Percentiles rank a stretch among this genome's conserved stretches.
These are phyloP conservation scores for Trametes polyzona DNA, from an alignment of 1,284 basidiomycete species.

Conservation along the genomic window DNA sequence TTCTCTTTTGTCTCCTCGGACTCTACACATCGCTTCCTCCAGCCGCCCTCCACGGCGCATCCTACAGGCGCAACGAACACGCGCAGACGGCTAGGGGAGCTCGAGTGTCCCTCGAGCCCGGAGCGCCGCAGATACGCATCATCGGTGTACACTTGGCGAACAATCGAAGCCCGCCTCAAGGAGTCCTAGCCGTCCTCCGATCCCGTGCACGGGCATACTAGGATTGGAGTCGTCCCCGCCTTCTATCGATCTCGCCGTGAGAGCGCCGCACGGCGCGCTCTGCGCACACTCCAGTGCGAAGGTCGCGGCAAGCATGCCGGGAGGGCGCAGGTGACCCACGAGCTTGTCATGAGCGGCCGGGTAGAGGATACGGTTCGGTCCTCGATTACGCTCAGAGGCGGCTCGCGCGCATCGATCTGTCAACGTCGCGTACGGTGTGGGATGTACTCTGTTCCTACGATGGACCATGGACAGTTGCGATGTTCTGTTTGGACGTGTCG, in stretches of 20 bases:
- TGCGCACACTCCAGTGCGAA: not conserved
- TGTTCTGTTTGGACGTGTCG: not conserved
- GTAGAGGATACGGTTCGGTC: not conserved
- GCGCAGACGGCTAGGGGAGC: too few species aligned
- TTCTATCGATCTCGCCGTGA: not conserved
- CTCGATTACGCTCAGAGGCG: not conserved
- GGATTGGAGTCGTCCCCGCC: not conserved
- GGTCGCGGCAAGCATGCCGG: not conserved
- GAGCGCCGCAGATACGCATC: too few species aligned
- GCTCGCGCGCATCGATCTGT: constrained; percentile 10
- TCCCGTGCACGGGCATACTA: not conserved
- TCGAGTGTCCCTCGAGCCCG: too few species aligned
- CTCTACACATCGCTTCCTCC: too few species aligned
- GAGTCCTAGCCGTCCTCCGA: not conserved
- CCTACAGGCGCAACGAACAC: too few species aligned
- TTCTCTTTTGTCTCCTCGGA: too few species aligned
- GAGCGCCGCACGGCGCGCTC: too few species aligned
- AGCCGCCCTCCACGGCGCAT: not conserved
- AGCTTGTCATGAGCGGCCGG: not conserved
- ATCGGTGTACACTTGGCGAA: too few species aligned
- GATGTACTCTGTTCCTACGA: not conserved
- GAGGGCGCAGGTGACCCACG: not conserved
- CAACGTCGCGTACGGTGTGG: not conserved
- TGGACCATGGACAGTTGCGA: constrained; percentile 2
- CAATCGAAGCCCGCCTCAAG: not conserved